Evolutionary conservation across 129 eudicot species (phyloP), one percentile per base, ranked within the genome.

Genomic region (Pulicaria dysenterica): DNA sequence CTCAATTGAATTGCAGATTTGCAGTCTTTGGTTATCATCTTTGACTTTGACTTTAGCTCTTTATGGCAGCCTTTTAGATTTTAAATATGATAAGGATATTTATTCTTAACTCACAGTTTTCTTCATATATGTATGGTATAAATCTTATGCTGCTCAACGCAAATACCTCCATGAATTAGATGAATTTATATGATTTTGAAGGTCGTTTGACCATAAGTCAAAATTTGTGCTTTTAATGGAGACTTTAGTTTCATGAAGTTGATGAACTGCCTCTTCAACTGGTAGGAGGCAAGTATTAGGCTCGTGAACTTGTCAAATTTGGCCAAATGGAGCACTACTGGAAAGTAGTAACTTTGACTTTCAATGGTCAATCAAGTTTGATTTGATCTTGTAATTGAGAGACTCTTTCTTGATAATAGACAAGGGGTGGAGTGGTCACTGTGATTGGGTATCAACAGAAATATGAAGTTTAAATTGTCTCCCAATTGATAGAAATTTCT

Each of bases 261-360:
- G 16, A 8, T 43, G 11, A 75, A 6, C 16, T 8, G 14, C 45
- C n/a, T 24, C 2, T 11, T 17, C n/a, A 48, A 58, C 55, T 13
- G 19, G 55, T 44, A 34, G 12, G 7, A 10, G 44, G 34, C 34
- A 10, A 58, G 8, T 14, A 11, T 16, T 47, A 14, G 7, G 59
- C 31, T 73, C 64, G 11, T 56, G 37, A 58, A 58, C 76, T 15
- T 65, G 50, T 62, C 69, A 69, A 69, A 75, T 7, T 68, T 73
- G 65, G 54, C 5, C 3, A 58, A 40, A 4, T 76, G 63, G 44
- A 16, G 15, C 42, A 56, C 64, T 72, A 72, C 62, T 40, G n/a
- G 56, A 68, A 46, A 58, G 31, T 24, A 24, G 31, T 24, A 24
- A 24, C 1, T 24, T 24, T 24, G 31, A 24, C 31, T 24, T 24